These are phyloP conservation scores for Bipolaris cookei DNA, from an alignment of 2,329 filamentous ascomycete genomes.

Conservation along the genomic window DNA sequence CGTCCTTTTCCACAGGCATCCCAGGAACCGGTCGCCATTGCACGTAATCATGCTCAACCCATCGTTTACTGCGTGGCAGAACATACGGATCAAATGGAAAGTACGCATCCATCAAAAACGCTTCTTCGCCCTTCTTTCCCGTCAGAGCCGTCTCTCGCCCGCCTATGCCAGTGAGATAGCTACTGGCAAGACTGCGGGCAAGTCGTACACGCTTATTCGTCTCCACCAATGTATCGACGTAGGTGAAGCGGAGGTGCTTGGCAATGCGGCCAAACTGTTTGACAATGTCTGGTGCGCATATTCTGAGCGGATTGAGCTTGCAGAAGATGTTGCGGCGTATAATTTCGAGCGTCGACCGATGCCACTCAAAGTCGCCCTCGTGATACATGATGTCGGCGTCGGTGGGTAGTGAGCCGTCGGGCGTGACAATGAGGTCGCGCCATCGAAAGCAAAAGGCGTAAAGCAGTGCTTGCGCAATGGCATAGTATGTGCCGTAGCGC, in stretches of 20 bases:
- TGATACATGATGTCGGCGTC: conserved; percentile 64
- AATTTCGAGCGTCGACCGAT: conserved; percentile 73
- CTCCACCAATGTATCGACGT: conserved; percentile 86
- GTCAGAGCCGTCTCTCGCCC: conserved; percentile 62
- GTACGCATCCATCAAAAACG: conserved; percentile 87
- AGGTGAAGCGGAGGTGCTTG: conserved; percentile 84
- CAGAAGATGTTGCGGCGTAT: conserved; percentile 82
- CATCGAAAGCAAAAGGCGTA: conserved; percentile 99
- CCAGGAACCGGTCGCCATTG: conserved; percentile 48
- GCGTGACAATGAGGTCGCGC: conserved; percentile 77
- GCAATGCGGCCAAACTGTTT: conserved; percentile 89
- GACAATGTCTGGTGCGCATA: conserved; percentile 90
- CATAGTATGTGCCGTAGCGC: conserved; percentile 84
- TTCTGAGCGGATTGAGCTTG: conserved; percentile 90
- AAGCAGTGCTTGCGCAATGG: conserved; percentile 83
- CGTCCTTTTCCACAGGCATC: conserved; percentile 53
- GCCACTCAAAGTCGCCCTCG: conserved; percentile 79
- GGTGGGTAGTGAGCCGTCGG: conserved; percentile 51
- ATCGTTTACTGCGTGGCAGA: conserved; percentile 82
- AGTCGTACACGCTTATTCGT: conserved; percentile 89
- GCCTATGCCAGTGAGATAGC: conserved; percentile 52
- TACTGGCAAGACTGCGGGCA: conserved; percentile 68
- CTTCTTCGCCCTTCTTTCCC: conserved; percentile 71
- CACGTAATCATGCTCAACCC: conserved; percentile 70
- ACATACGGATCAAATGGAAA: conserved; percentile 98